Evolutionary conservation across 306 rosid species (phyloP), one percentile per base, ranked within the genome.

Genomic region (Astragalus glycyphyllos): DNA sequence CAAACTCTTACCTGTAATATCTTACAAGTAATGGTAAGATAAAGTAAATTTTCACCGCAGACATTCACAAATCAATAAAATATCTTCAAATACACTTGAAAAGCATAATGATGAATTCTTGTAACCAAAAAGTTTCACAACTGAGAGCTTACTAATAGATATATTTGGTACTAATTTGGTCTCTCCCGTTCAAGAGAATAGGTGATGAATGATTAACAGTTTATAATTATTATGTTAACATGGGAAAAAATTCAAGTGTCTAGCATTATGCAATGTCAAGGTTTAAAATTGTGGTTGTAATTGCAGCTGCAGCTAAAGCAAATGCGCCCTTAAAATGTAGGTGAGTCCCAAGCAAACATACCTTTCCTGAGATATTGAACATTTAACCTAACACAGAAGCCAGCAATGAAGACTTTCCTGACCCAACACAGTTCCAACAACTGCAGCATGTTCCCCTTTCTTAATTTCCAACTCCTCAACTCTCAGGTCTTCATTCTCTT

Each of bases 361-460:
- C 97, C 96, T 78, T 78, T 80, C 96, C 97, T 0, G 96, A 81
- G 46, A 84, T 71, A 75, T 86, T 92, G 72, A 84, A 87, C 97
- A 92, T 92, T 82, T 92, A 96, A 20, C 97, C 97, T 3, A 92
- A 85, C 79, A 92, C 62, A 44, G 97, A 83, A 15, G 92, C 85
- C 55, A 92, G 41, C 29, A 92, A 82, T 5, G 97, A 92, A 86
- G 97, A 92, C 79, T 92, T 92, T 20, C 97, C 97, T 10, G 94
- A 81, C 8, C 97, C 97, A 16, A 92, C 97, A 35, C 97, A 35
- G 89, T 89, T 50, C 96, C 97, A 10, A 92, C 96, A 73, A 92
- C 69, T 31, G 96, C 94, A 2, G 94, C 83, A 70, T 86, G 86
- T 46, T 86, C 78, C 17, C 96, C 92, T 81, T 80, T 83, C 26